Evolutionary conservation across 176 grass and related monocot species (phyloP).

Genomic region (Paspalum vaginatum): DNA sequence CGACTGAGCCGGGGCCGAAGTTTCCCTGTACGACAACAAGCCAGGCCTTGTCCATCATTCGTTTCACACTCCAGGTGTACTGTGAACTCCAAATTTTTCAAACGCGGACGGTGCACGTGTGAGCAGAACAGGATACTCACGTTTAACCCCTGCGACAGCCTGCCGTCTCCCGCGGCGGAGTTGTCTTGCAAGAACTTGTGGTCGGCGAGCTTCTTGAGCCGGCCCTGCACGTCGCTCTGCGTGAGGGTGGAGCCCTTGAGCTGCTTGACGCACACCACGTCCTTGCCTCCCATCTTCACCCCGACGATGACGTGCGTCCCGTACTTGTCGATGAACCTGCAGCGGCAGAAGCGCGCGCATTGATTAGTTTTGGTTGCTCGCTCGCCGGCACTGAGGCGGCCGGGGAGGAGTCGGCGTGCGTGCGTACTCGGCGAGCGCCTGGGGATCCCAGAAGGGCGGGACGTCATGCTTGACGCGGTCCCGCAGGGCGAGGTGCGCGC

Average conservation of each 20-base stretch:
- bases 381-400: neutral
- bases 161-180: neutral
- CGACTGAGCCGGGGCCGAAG: conserved; percentile 42
- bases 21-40: conserved; percentile 31
- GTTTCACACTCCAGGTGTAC: neutral
- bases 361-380: too few species aligned
- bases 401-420: too few species aligned
- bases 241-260: conserved; percentile 64
- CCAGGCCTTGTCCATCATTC: neutral
- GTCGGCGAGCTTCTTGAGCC: conserved; percentile 65
- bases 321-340: conserved; percentile 83
- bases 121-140: conserved; percentile 29
- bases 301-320: conserved; percentile 82
- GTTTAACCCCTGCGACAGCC: conserved; percentile 23
- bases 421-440: conserved; percentile 62
- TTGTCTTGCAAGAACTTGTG: conserved; percentile 49
- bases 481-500: conserved; percentile 44
- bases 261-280: conserved; percentile 82
- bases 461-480: conserved; percentile 54
- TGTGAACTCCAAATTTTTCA: neutral
- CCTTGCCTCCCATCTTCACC: conserved; percentile 81
- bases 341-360: neutral
- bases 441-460: conserved; percentile 68
- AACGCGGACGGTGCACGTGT: neutral
- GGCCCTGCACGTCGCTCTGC: conserved; percentile 63